phyloP scores from a whole-genome alignment of 495 filamentous ascomycete species.

The Hypomontagnella submonticulosa region DNA sequence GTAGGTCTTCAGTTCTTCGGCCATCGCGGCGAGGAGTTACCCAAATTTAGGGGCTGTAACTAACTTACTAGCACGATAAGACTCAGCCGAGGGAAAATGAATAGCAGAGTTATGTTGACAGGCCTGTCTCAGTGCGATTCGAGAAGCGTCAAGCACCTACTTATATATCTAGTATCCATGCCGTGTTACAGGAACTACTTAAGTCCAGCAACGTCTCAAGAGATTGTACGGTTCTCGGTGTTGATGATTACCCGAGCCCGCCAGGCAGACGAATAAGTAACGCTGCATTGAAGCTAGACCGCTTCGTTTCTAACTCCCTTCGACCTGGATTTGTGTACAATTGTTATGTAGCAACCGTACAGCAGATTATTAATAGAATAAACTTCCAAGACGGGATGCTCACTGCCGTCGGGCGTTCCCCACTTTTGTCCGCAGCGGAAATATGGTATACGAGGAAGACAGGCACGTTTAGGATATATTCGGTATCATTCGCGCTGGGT shows the following conservation, averaged over 20 bases:
- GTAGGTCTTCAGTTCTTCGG: slow-evolving; percentile 57
- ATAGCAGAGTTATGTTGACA: background rate
- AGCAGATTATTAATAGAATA: too few species aligned
- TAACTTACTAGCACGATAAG: background rate
- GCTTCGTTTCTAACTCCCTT: background rate
- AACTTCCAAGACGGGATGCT: background rate
- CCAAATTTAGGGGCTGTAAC: background rate
- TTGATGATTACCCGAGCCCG: too few species aligned
- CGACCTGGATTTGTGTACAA: too few species aligned
- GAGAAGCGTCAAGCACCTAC: background rate
- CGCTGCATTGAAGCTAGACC: slow-evolving; percentile 2
- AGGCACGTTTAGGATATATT: too few species aligned
- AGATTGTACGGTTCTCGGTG: too few species aligned
- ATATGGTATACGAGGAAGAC: too few species aligned
- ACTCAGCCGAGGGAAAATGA: background rate
- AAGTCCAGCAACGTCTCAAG: too few species aligned
- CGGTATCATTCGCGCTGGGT: background rate
- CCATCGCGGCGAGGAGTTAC: slow-evolving; percentile 23
- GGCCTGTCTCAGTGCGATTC: background rate
- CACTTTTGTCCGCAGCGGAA: background rate
- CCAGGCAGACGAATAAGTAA: too few species aligned
- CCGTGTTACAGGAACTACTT: too few species aligned
- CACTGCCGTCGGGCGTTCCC: background rate
- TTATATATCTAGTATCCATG: too few species aligned
- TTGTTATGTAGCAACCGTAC: too few species aligned